A percentile compares a stretch with the other conserved stretches of the same genome.
Conservation (phyloP, 441 rosid species). For the Eugenia klotzschiana region DNA sequence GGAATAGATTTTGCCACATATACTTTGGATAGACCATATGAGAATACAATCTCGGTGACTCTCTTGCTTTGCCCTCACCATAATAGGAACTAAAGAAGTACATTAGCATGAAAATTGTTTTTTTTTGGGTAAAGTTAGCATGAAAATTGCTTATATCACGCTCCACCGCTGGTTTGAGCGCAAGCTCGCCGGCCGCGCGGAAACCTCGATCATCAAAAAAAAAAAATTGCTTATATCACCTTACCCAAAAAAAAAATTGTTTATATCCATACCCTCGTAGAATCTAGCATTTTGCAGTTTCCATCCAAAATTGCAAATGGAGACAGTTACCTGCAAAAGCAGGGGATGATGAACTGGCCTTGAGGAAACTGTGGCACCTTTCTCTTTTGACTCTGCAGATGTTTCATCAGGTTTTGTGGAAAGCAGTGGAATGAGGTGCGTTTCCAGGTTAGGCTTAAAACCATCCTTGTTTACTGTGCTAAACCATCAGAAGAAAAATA, state of each 20-base stretch:
- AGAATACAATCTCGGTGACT: background rate
- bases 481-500: slow-evolving; percentile 16
- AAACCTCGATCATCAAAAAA: no score
- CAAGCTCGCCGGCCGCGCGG: no score
- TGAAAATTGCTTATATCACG: no score
- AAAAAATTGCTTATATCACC: no score
- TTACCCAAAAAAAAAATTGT: no score
- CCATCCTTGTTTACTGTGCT: slow-evolving; percentile 88
- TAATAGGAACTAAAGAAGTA: background rate
- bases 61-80: background rate
- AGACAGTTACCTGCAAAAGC: slow-evolving; percentile 59
- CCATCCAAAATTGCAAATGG: background rate
- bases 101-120: background rate
- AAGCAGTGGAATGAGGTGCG: slow-evolving; percentile 69
- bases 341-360: slow-evolving; percentile 64
- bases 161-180: no score
- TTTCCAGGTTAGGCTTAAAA: slow-evolving; percentile 85
- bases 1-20: background rate
- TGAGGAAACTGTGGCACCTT: slow-evolving; percentile 20
- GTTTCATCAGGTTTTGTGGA: slow-evolving; percentile 47
- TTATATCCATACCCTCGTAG: background rate
- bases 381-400: slow-evolving; percentile 35
- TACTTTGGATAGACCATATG: background rate
- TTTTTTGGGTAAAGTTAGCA: no score
- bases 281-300: background rate